These are phyloP conservation scores for Quillaja saponaria DNA, from an alignment of 306 rosid species.

Conservation along the genomic window DNA sequence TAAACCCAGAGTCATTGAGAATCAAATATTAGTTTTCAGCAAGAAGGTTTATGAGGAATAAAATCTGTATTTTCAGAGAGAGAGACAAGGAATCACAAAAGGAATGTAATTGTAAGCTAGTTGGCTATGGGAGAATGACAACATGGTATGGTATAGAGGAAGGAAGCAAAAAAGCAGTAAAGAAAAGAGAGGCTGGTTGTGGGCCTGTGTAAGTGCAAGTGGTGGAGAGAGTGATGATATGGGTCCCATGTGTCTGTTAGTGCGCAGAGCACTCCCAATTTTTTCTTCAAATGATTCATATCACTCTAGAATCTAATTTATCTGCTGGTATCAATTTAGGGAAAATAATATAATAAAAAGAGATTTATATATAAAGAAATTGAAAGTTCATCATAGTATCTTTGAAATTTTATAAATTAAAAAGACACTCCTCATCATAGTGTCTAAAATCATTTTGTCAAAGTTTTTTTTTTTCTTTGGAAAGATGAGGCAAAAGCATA, in stretches of 20 bases:
- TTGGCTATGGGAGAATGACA: slow-evolving; percentile 8
- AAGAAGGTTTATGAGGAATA: neutral
- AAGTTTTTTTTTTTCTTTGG: too few relatives aligned
- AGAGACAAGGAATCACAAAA: slow-evolving; percentile 8
- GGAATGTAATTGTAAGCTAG: neutral
- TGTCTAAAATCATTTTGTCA: too few relatives aligned
- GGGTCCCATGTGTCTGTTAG: slow-evolving; percentile 62
- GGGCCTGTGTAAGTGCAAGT: slow-evolving; percentile 23
- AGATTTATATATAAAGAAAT: too few relatives aligned
- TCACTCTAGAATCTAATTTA: slow-evolving; percentile 35
- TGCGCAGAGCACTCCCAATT: slow-evolving; percentile 51
- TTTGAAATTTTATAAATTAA: too few relatives aligned
- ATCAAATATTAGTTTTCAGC: neutral
- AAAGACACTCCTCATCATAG: too few relatives aligned
- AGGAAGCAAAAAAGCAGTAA: slow-evolving; percentile 24
- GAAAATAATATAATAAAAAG: neutral
- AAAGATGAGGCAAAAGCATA: too few relatives aligned
- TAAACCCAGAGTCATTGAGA: slow-evolving; percentile 41
- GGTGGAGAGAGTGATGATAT: slow-evolving; percentile 54
- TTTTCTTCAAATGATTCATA: slow-evolving; percentile 38
- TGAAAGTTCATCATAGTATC: too few relatives aligned
- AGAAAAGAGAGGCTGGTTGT: neutral
- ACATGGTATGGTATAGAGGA: slow-evolving; percentile 4
- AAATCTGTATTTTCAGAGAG: neutral
- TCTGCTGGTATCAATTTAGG: slow-evolving; percentile 4